A percentile compares a stretch with the other conserved stretches of the same genome.
These are phyloP conservation scores for Colletotrichum musicola DNA, from an alignment of 2,329 filamentous ascomycete genomes.

Conservation along the genomic window DNA sequence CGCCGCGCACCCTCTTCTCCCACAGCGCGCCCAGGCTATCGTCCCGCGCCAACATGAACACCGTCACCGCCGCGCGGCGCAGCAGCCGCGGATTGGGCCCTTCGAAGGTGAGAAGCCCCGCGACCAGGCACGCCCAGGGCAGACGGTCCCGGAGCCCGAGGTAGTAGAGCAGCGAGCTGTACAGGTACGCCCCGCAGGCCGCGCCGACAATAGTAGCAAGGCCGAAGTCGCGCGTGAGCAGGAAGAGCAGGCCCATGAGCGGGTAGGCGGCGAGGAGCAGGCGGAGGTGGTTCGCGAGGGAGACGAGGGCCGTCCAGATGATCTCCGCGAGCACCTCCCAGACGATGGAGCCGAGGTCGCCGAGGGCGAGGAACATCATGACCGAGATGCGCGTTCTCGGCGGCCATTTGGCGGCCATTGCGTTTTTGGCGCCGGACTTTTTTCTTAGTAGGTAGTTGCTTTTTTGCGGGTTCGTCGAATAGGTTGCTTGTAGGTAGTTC, in stretches of 20 bases:
- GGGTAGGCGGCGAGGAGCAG: slow-evolving; percentile 35
- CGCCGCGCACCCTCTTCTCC: slow-evolving; percentile 3
- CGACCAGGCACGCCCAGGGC: slow-evolving; percentile 31
- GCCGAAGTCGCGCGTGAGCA: slow-evolving; percentile 20
- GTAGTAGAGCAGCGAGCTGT: slow-evolving; percentile 27
- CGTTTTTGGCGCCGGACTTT: background rate
- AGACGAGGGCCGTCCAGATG: slow-evolving; percentile 25
- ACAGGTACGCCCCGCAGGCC: slow-evolving; percentile 27
- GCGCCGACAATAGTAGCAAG: slow-evolving; percentile 12
- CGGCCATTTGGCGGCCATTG: slow-evolving; percentile 22
- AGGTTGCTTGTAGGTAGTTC: background rate
- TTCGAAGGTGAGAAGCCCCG: slow-evolving; percentile 28
- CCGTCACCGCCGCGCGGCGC: slow-evolving; percentile 30
- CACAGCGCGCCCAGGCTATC: slow-evolving; percentile 13
- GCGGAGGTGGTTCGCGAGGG: slow-evolving; percentile 35
- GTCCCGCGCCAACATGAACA: slow-evolving; percentile 35
- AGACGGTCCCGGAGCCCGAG: slow-evolving; percentile 29
- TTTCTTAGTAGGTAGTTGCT: no score
- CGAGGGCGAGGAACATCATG: slow-evolving; percentile 32
- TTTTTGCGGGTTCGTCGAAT: no score
- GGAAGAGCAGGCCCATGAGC: slow-evolving; percentile 31
- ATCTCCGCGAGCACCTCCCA: slow-evolving; percentile 36
- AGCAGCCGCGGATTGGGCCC: slow-evolving; percentile 29
- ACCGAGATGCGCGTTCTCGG: slow-evolving; percentile 29
- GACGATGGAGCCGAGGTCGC: slow-evolving; percentile 27